Conservation (phyloP, 2,329 filamentous ascomycete species). For the Exophiala phaeomuriformis region DNA sequence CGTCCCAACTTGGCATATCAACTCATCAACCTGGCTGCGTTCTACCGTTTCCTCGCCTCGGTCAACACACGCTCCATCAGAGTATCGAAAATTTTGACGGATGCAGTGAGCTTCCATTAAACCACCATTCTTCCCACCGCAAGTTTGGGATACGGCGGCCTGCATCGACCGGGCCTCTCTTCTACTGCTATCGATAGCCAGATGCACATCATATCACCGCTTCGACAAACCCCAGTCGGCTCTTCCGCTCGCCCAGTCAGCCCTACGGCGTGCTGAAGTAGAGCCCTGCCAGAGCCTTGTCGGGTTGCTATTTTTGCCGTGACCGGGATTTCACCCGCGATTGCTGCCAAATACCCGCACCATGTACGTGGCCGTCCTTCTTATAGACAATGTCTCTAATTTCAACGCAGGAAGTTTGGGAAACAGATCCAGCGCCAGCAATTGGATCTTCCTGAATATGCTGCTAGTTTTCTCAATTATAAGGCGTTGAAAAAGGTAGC, state of each 20-base stretch:
- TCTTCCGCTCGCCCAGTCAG: conserved; percentile 5
- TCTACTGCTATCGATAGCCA: conserved; percentile 7
- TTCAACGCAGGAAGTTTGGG: conserved; percentile 80
- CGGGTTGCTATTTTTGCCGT: conserved; percentile 1
- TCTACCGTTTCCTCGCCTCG: conserved; percentile 1
- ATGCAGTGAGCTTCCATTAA: conserved; percentile 12
- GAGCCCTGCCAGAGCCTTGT: conserved; percentile 3
- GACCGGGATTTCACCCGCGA: not conserved
- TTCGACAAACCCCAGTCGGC: conserved; percentile 5
- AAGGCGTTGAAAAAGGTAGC: conserved; percentile 95
- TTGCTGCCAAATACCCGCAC: conserved; percentile 11
- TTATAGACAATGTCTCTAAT: conserved; percentile 13
- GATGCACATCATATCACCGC: conserved; percentile 11
- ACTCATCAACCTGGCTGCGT: not conserved
- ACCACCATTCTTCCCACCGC: not conserved
- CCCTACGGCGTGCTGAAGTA: not conserved
- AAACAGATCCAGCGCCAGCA: conserved; percentile 99
- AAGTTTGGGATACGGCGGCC: not conserved
- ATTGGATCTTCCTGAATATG: conserved; percentile 98
- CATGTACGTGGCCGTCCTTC: conserved; percentile 22
- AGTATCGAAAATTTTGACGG: conserved; percentile 19
- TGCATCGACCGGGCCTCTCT: conserved; percentile 3
- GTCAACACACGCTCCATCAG: conserved; percentile 1
- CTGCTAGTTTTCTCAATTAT: conserved; percentile 98
- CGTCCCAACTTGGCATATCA: conserved; percentile 11